Evolutionary conservation across 176 grass and related monocot species (phyloP).

Genomic region (Neostapfia colusana): DNA sequence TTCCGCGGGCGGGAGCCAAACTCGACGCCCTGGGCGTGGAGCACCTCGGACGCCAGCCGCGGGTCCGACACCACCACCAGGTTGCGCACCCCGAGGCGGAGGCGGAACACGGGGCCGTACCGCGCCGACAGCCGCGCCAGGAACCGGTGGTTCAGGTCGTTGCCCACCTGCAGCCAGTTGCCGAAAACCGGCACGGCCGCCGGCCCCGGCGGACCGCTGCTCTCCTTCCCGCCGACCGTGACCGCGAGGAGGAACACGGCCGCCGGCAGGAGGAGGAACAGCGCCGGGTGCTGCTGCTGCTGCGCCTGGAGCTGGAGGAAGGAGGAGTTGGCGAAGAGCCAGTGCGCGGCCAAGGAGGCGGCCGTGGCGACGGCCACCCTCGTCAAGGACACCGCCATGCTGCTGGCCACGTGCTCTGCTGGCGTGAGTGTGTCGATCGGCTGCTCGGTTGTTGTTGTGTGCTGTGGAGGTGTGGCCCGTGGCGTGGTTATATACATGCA

Average conservation of each 20-base stretch:
- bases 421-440: neutral
- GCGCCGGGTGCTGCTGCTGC: slow-evolving; percentile 2
- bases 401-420: neutral
- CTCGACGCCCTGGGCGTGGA: slow-evolving; percentile 92
- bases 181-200: slow-evolving; percentile 50
- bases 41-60: slow-evolving; percentile 67
- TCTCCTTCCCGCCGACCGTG: neutral
- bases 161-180: slow-evolving; percentile 92
- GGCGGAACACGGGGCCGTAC: slow-evolving; percentile 69
- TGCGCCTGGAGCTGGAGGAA: neutral
- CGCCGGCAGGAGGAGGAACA: slow-evolving; percentile 12
- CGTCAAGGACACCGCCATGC: slow-evolving; percentile 21
- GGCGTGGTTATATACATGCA: too few species aligned
- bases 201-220: neutral
- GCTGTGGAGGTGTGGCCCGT: too few species aligned
- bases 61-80: slow-evolving; percentile 75
- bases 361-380: slow-evolving; percentile 19
- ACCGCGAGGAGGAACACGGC: neutral
- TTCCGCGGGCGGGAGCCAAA: slow-evolving; percentile 89
- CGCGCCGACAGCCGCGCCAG: slow-evolving; percentile 53
- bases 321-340: slow-evolving; percentile 19
- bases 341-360: slow-evolving; percentile 27
- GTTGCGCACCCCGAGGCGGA: slow-evolving; percentile 81
- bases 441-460: too few species aligned
- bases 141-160: slow-evolving; percentile 83